Base-by-base conservation (phyloP, 305 asterid genomes). In the Fraxinus angustifolia region DNA sequence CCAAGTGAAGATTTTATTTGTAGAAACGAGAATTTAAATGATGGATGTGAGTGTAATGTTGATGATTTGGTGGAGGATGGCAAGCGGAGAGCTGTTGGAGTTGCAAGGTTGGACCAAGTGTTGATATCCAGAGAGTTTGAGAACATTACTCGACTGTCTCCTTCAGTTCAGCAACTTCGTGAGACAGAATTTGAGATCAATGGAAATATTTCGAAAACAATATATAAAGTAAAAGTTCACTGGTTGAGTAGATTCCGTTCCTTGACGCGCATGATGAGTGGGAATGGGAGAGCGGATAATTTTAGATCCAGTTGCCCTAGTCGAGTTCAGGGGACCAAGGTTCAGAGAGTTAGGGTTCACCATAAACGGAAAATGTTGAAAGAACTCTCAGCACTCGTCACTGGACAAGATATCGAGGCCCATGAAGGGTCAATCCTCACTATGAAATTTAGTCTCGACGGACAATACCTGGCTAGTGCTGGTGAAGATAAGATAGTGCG, bases 381-480 rank as follows among this genome's bases (percentile, higher is more conserved):
- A 88, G 98, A 96, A 83, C 89, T 96, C 71, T 94, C 99, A 8
- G 97, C 93, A 33, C 91, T 96, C 67, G 93, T 92, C 88, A 82
- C 74, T 16, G 97, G 92, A 53, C 98, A 94, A 81, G 90, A 91
- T 83, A 90, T 96, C 73, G 91, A 84, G 82, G 98, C 98, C 48
- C 99, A 96, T 10, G 89, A 94, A 79, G 98, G 98, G 30, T 84
- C 98, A 0, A 96, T 96, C 23, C 85, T 90, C 87, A 33, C 95
- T 0, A 94, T 96, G 98, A 96, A 93, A 82, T 96, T 96, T 83
- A 96, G 98, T 83, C 89, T 30, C n/a, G 98, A 93, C 19, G 99
- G 99, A 11, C 93, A 88, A 81, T 91, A 86, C 80, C 84, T 96
- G 11, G 99, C 97, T 14, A 96, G 93, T 78, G 98, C 96, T 3